A percentile compares a stretch with the other conserved stretches of the same genome.
phyloP scores from a whole-genome alignment of 768 basidiomycete genomes.

The Kwoniella dejecticola region DNA sequence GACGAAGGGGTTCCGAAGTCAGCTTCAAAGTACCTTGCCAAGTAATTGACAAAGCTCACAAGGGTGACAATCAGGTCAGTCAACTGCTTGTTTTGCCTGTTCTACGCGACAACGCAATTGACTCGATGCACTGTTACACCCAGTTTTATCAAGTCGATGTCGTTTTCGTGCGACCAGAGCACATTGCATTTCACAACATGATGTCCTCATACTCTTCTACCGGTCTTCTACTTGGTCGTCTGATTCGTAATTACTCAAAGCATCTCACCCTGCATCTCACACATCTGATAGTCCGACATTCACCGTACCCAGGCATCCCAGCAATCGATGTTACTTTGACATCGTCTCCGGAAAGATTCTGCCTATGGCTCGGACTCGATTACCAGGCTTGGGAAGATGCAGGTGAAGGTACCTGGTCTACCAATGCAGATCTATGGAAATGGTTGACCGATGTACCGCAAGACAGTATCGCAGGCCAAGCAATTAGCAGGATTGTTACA shows the following conservation, averaged over 20 bases:
- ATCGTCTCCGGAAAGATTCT: constrained; percentile 16
- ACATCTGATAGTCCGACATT: constrained; percentile 29
- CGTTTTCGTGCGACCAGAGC: constrained; percentile 21
- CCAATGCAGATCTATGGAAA: constrained; percentile 27
- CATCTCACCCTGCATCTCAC: constrained; percentile 30
- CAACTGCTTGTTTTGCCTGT: neutral
- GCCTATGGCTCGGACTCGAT: constrained; percentile 36
- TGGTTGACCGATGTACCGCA: constrained; percentile 27
- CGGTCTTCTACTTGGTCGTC: constrained; percentile 26
- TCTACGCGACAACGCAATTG: neutral
- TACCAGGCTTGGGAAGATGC: constrained; percentile 21
- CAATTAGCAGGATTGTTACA: neutral
- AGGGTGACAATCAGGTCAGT: constrained; percentile 22
- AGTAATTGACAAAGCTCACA: neutral
- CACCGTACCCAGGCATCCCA: constrained; percentile 33
- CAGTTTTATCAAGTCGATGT: constrained; percentile 47
- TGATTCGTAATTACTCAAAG: constrained; percentile 24
- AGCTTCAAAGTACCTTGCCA: constrained; percentile 26
- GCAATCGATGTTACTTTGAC: constrained; percentile 36
- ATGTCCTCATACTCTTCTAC: constrained; percentile 28
- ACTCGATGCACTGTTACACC: neutral
- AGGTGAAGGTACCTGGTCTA: neutral
- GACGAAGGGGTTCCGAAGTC: constrained; percentile 24
- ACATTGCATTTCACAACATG: constrained; percentile 24
- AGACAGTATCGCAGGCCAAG: constrained; percentile 1